Evolutionary conservation across 768 basidiomycete species (phyloP), one percentile per base, ranked within the genome.

Genomic region (Boletus sp.): DNA sequence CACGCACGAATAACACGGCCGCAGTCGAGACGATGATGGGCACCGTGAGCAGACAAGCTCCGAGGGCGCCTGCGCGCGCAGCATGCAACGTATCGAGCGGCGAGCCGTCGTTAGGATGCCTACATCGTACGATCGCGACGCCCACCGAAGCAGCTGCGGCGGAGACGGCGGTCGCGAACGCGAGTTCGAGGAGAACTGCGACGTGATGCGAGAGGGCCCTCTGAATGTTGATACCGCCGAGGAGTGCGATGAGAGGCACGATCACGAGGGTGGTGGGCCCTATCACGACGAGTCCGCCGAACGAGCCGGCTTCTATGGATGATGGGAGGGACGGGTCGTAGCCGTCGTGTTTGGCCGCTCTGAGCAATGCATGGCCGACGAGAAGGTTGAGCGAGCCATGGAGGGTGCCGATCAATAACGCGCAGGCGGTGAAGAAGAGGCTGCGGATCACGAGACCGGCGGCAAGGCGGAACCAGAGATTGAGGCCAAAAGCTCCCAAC

Each of bases 71-170:
- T 15, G 61, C 61, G 9, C 50, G 56, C 4, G 67, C 64, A 18
- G 64, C 58, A 18, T 50, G 67, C 48, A 57, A 50, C 17, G 58
- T 6, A 45, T 61, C 52, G 8, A 56, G 51, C 1, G 33, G 44
- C 3, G 35, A 15, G 10, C 14, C 30, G 39, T 46, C 39, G 28
- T 42, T 24, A 32, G 46, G 47, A 33, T 47, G 50, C 6, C 3
- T 40, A 28, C 35, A 10, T 6, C 1, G 48, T n/a, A 35, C 32
- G 41, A 65, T 17, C 37, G 49, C 35, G 42, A 52, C 42, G 8
- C 66, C 66, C 5, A 46, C 35, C 33, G 55, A 42, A 18, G 46
- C 46, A 8, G 56, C 64, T 36, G 64, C 67, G 37, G 66, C 42
- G 37, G 57, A 53, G 48, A 50, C 29, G 40, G 62, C 57, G 11